Evolutionary conservation across 2,329 filamentous ascomycete genomes (phyloP), one percentile per base, ranked within the genome.

Genomic region (Ophiocordyceps camponoti-leonardi): DNA sequence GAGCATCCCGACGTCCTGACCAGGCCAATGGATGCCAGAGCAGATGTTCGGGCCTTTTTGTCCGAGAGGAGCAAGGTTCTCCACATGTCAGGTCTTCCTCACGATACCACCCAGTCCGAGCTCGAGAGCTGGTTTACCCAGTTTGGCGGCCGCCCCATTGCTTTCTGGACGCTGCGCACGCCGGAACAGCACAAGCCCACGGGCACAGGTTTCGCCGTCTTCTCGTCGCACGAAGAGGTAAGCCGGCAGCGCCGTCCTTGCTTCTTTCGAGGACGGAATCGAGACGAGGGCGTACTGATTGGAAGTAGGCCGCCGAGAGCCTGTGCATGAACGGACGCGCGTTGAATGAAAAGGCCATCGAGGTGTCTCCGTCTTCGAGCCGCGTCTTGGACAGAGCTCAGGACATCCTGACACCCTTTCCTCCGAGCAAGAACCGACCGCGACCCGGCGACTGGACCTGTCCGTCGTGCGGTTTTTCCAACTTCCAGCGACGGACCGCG

Each of bases 111-210:
- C 2, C 92, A 98, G 67, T 96, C 90, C 4, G 92, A 98, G 68
- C 75, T 98, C 22, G 92, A 98, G 69, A 95, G 88, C 67, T 98
- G 92, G 92, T 98, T 96, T 61, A 98, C 92, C 28, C 92, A 98
- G 65, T 98, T 94, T 60, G 92, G 92, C 51, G 92, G 92, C 44
- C 84, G 92, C 41, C 92, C 92, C 28, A 98, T 98, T 67, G 92
- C 92, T 19, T 98, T 98, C 68, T 98, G 92, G 92, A 98, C 92
- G 18, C 75, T 98, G 44, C 84, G 90, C 50, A 98, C 92, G 14
- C 92, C 92, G 3, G 92, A 98, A 65, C 92, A 96, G 67, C 92
- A 96, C 67, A 98, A 98, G 72, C 92, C 92, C n/a, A 98, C 92
- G 11, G 92, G 92, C 41, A 94, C 90, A 46, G 92, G 92, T 45